These are phyloP conservation scores for Apiospora sp. DNA, from an alignment of 2,329 filamentous ascomycete genomes.

Conservation along the genomic window DNA sequence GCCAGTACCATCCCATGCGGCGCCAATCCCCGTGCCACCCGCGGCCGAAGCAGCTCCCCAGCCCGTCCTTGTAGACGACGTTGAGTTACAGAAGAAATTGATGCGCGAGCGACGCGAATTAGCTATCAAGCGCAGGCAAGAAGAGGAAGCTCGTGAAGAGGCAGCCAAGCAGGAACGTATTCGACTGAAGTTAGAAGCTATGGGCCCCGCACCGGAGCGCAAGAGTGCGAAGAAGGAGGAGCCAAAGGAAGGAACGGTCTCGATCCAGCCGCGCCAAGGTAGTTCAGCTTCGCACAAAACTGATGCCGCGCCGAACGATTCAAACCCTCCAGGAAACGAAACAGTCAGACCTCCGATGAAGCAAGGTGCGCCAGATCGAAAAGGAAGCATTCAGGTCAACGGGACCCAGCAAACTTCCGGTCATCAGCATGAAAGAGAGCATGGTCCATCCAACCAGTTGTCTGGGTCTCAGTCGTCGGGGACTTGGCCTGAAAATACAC, in stretches of 20 bases:
- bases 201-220: conserved; percentile 71
- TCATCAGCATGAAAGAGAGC: conserved; percentile 29
- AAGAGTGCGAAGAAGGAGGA: conserved; percentile 65
- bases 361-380: conserved; percentile 3
- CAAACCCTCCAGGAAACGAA: background rate
- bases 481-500: conserved; percentile 36
- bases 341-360: background rate
- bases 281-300: background rate
- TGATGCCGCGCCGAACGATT: background rate
- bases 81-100: conserved; percentile 71
- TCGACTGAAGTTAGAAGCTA: conserved; percentile 73
- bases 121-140: conserved; percentile 71
- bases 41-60: conserved; percentile 40
- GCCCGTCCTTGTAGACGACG: conserved; percentile 60
- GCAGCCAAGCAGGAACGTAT: conserved; percentile 76
- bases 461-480: conserved; percentile 41
- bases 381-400: conserved; percentile 38
- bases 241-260: conserved; percentile 43
- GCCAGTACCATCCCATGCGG: conserved; percentile 51
- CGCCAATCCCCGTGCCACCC: conserved; percentile 48
- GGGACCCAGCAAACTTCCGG: conserved; percentile 45
- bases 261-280: conserved; percentile 30
- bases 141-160: conserved; percentile 76
- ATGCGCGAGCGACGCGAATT: conserved; percentile 77
- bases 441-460: conserved; percentile 2